Evolutionary conservation across 176 grass and related monocot species (phyloP).

Genomic region (Aechmea fasciata): DNA sequence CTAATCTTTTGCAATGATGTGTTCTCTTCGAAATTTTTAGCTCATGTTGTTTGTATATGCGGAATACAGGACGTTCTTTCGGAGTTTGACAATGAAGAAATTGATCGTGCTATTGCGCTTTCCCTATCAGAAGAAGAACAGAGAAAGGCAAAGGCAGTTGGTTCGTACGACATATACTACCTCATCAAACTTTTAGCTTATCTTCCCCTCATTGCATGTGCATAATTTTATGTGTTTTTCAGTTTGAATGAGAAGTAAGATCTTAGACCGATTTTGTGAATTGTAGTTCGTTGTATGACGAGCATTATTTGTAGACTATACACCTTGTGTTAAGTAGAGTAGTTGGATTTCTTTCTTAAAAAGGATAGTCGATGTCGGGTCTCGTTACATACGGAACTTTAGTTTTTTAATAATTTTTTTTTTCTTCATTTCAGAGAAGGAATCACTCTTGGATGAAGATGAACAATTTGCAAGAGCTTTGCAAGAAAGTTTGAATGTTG

Average conservation of each 20-base stretch:
- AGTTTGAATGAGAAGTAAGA: not conserved
- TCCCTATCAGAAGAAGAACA: conserved; percentile 77
- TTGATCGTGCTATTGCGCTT: conserved; percentile 85
- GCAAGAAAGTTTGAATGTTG: conserved; percentile 86
- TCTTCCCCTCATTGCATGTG: conserved; percentile 6
- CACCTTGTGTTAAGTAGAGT: not conserved
- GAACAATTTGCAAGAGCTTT: conserved; percentile 93
- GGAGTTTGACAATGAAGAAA: conserved; percentile 78
- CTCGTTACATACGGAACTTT: not conserved
- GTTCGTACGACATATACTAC: conserved; percentile 41
- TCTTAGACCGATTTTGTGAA: too few species aligned
- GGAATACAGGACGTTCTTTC: conserved; percentile 38
- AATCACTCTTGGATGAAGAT: conserved; percentile 73
- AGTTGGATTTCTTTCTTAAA: not conserved
- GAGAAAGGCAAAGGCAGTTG: conserved; percentile 41
- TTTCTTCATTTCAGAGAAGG: conserved; percentile 44
- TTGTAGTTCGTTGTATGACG: too few species aligned
- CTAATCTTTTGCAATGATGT: not conserved
- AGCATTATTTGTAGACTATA: too few species aligned
- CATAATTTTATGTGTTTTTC: conserved; percentile 5
- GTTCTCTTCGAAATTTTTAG: not conserved
- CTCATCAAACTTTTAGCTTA: conserved; percentile 1
- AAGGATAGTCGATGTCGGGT: not conserved
- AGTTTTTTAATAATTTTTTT: conserved; percentile 1
- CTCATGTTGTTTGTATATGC: conserved; percentile 7